Conservation (phyloP, 768 basidiomycete genomes). For the Filobasidium floriforme region DNA sequence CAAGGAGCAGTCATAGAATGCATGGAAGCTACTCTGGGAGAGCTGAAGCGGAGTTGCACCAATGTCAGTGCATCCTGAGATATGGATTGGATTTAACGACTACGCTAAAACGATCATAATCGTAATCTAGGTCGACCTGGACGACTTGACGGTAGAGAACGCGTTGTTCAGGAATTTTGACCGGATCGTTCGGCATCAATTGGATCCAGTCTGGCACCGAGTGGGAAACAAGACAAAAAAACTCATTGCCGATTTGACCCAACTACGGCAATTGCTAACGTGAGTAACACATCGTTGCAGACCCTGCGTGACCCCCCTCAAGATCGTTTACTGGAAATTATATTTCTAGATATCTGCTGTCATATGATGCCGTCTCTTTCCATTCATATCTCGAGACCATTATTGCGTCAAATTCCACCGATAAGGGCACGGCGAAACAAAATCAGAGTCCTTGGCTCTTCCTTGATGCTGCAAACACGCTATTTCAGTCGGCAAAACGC, state of each 20-base stretch:
- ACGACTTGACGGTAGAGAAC: constrained; percentile 84
- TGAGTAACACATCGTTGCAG: constrained; percentile 45
- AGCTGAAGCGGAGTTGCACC: constrained; percentile 80
- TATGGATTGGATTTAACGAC: background rate
- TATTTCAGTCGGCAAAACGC: constrained; percentile 70
- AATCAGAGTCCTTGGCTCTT: constrained; percentile 75
- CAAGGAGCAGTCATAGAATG: constrained; percentile 88
- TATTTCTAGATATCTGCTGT: constrained; percentile 63
- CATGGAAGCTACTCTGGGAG: constrained; percentile 80
- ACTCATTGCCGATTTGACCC: constrained; percentile 77
- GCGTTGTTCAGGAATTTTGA: constrained; percentile 93
- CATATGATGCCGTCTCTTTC: constrained; percentile 84
- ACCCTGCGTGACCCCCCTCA: background rate
- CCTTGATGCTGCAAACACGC: constrained; percentile 79
- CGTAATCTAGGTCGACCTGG: constrained; percentile 68
- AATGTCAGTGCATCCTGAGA: constrained; percentile 47
- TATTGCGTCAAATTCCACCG: constrained; percentile 56
- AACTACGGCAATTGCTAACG: constrained; percentile 72
- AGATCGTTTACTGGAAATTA: background rate
- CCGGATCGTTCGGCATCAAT: constrained; percentile 71
- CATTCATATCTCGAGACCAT: constrained; percentile 86
- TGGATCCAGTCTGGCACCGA: constrained; percentile 94
- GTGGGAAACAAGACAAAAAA: constrained; percentile 87
- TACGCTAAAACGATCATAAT: too few species aligned
- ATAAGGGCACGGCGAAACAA: constrained; percentile 54